These are phyloP conservation scores for Phaeomoniella chlamydospora DNA, from an alignment of 2,329 filamentous ascomycete species.

Conservation along the genomic window DNA sequence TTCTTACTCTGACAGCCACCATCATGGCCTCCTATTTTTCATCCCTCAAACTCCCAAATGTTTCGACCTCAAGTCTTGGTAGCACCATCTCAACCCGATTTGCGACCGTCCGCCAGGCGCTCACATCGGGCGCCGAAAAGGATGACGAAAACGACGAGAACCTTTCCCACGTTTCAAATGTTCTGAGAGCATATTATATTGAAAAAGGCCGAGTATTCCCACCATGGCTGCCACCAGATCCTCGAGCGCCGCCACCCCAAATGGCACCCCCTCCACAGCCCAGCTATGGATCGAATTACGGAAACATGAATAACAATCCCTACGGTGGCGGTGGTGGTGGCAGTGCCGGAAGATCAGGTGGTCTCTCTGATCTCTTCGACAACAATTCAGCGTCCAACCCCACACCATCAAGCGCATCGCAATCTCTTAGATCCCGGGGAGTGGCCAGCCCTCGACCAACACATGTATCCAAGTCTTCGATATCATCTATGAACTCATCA, in stretches of 20 bases:
- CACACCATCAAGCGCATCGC: conserved; percentile 17
- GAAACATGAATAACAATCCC: conserved; percentile 14
- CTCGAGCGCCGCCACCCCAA: conserved; percentile 51
- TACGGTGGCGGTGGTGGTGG: conserved; percentile 20
- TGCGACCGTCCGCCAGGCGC: conserved; percentile 47
- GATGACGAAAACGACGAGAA: conserved; percentile 53
- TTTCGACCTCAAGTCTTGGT: conserved; percentile 27
- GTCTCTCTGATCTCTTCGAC: conserved; percentile 47
- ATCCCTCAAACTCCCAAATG: too few relatives aligned
- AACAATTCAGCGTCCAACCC: conserved; percentile 15
- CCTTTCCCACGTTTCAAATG: conserved; percentile 87
- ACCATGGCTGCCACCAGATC: conserved; percentile 77
- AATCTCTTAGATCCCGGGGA: conserved; percentile 8
- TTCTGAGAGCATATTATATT: conserved; percentile 80
- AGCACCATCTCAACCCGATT: conserved; percentile 52
- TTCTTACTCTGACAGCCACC: too few relatives aligned
- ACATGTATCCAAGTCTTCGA: not conserved
- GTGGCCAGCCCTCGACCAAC: conserved; percentile 5
- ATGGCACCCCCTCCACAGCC: conserved; percentile 26
- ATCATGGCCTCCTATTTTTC: conserved; percentile 1
- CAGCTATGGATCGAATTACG: conserved; percentile 38
- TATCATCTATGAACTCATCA: conserved; percentile 3
- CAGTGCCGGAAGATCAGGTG: conserved; percentile 28
- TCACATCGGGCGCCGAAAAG: conserved; percentile 55
- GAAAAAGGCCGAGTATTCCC: conserved; percentile 76